Percentiles rank a stretch among this genome's conserved stretches.
These are phyloP conservation scores for Lodderomyces theae DNA, from an alignment of 1,139 yeast species.

Conservation along the genomic window DNA sequence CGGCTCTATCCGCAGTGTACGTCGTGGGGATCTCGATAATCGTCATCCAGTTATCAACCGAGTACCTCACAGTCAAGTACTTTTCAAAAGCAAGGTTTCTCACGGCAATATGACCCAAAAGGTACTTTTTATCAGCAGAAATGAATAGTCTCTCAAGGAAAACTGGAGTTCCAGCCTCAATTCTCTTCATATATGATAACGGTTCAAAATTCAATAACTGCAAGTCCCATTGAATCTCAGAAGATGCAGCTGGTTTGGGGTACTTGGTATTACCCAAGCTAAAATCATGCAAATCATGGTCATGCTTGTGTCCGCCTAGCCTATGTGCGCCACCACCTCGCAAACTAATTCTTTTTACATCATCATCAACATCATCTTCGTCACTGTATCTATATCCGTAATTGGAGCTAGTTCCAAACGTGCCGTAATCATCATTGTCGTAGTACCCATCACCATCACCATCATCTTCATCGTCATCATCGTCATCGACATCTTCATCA, in stretches of 20 bases:
- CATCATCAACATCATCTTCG: conserved; percentile 13
- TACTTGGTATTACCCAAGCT: conserved; percentile 23
- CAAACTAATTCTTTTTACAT: conserved; percentile 1
- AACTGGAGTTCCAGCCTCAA: conserved; percentile 42
- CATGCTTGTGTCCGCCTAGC: conserved; percentile 14
- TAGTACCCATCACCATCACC: conserved; percentile 10
- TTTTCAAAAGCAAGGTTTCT: conserved; percentile 67
- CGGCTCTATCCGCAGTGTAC: conserved; percentile 61
- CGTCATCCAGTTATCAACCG: conserved; percentile 72
- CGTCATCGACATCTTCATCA: conserved; percentile 25
- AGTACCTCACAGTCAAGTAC: conserved; percentile 58
- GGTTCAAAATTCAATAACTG: conserved; percentile 46
- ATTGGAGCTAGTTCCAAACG: not conserved
- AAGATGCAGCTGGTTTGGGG: conserved; percentile 15
- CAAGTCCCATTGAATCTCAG: conserved; percentile 47
- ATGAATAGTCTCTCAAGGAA: conserved; percentile 66
- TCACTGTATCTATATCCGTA: conserved; percentile 11
- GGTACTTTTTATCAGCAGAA: conserved; percentile 50
- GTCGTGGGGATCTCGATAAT: conserved; percentile 65
- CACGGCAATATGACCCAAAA: conserved; percentile 76
- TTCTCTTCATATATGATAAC: conserved; percentile 36
- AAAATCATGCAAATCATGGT: conserved; percentile 15
- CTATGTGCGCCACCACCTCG: not conserved
- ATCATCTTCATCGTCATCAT: conserved; percentile 10
- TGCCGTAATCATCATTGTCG: conserved; percentile 7